Conservation (phyloP, 1,284 basidiomycete species). For the Boletus sp. region DNA sequence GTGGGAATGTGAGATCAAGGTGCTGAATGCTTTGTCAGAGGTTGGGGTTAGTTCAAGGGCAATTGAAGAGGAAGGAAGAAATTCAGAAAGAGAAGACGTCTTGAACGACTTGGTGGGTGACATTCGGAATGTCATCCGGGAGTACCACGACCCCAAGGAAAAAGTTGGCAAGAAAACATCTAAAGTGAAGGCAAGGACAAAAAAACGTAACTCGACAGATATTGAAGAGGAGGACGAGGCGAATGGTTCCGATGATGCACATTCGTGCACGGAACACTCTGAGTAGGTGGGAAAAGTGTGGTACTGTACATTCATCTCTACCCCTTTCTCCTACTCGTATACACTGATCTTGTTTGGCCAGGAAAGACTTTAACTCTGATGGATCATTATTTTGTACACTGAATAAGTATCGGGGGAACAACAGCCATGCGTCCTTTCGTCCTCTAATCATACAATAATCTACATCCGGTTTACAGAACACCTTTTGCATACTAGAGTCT, state of each 20-base stretch:
- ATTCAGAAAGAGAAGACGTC: background rate
- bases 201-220: constrained; percentile 7
- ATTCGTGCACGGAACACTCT: constrained; percentile 3
- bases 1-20: constrained; percentile 71
- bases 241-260: constrained; percentile 11
- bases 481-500: constrained; percentile 29
- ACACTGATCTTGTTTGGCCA: background rate
- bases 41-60: background rate
- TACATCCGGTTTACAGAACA: constrained; percentile 32
- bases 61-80: background rate
- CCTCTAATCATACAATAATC: background rate
- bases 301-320: background rate
- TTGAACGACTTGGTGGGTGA: constrained; percentile 14
- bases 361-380: background rate
- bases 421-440: background rate
- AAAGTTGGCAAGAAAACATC: constrained; percentile 4
- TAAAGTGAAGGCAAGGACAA: constrained; percentile 4
- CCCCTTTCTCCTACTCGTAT: background rate
- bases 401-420: background rate
- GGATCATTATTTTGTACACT: background rate
- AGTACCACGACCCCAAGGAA: constrained; percentile 16
- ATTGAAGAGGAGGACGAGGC: constrained; percentile 10
- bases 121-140: constrained; percentile 15
- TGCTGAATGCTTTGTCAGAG: constrained; percentile 48
- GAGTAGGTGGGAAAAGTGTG: background rate